Conservation (phyloP, 1,284 basidiomycete species). For the Lentinula novae-zelandiae region DNA sequence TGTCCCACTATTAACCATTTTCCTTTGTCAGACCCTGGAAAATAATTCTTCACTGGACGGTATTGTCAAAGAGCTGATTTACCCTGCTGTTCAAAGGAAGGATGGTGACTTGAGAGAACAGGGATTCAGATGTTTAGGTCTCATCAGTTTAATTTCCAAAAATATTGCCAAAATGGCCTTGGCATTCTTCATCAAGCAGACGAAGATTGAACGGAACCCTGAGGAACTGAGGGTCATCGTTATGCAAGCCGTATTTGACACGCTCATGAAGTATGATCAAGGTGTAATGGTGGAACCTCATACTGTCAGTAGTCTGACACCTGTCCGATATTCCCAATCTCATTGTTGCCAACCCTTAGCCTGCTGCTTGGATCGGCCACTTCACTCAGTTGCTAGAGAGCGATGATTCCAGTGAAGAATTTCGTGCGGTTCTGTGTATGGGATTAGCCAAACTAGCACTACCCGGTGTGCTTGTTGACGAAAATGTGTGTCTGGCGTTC, state of each 20-base stretch:
- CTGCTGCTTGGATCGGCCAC: constrained; percentile 31
- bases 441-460: constrained; percentile 85
- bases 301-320: constrained; percentile 12
- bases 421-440: constrained; percentile 71
- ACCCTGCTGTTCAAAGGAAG: constrained; percentile 83
- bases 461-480: constrained; percentile 65
- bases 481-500: constrained; percentile 38
- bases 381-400: constrained; percentile 58
- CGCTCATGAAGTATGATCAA: constrained; percentile 78
- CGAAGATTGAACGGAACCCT: constrained; percentile 47
- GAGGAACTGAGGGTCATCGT: constrained; percentile 68
- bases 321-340: background rate
- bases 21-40: constrained; percentile 65
- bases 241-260: constrained; percentile 78
- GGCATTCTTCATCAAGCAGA: constrained; percentile 68
- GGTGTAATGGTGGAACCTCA: constrained; percentile 43
- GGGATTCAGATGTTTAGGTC: constrained; percentile 77
- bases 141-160: constrained; percentile 85
- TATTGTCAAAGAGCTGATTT: constrained; percentile 79
- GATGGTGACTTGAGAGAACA: constrained; percentile 75
- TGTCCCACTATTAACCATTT: background rate
- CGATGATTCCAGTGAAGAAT: constrained; percentile 56
- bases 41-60: constrained; percentile 89
- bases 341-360: constrained; percentile 26
- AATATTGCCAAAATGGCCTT: constrained; percentile 68